Evolutionary conservation across 2,329 filamentous ascomycete species (phyloP), one percentile per base, ranked within the genome.

Genomic region (Pseudogymnoascus sp.): DNA sequence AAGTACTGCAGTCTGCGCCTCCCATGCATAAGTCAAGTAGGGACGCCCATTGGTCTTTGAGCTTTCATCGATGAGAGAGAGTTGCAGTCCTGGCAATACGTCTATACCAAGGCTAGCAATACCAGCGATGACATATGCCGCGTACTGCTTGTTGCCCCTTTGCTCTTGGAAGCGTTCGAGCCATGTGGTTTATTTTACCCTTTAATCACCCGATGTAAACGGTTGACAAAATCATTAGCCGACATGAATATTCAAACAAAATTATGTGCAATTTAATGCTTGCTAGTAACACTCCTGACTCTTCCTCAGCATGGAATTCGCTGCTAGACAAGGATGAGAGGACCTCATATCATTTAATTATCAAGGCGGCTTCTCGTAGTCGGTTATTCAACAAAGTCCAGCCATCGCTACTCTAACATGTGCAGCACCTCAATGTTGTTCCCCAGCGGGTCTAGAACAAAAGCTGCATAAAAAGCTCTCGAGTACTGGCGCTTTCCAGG

Each of bases 391-490:
- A 47, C 12, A 2, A 25, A 25, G 42, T 25, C 18, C 7, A 47
- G 42, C 21, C 0, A 47, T 2, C 8, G 21, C 21, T 47, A 47
- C 6, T 47, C 42, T 1, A 25, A 47, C 21, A 25, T 47, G 47
- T 63, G 18, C 2, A 67, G 60, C 5, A 37, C 66, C 59, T 68
- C 67, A 59, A 67, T 50, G 38, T 68, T 68, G 62, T 68, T 67
- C 11, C 67, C 67, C 59, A 67, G 53, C 10, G 67, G 66, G 38
- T 67, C 67, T 10, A 67, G 59, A 28, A 68, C 66, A 50, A 63
- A 68, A 8, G 67, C 66, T n/a, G 66, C 67, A 56, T 67, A 68
- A 28, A 67, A 68, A 7, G 62, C 67, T 61, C 63, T 65, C 33
- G 44, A 62, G 28, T 67, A 67, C 42, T 47, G 42, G 18, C 66